A percentile compares a stretch with the other conserved stretches of the same genome.
Evolutionary conservation across 192 early-diverging fungal species (phyloP).

Genomic region (Tieghemiomyces parasiticus): DNA sequence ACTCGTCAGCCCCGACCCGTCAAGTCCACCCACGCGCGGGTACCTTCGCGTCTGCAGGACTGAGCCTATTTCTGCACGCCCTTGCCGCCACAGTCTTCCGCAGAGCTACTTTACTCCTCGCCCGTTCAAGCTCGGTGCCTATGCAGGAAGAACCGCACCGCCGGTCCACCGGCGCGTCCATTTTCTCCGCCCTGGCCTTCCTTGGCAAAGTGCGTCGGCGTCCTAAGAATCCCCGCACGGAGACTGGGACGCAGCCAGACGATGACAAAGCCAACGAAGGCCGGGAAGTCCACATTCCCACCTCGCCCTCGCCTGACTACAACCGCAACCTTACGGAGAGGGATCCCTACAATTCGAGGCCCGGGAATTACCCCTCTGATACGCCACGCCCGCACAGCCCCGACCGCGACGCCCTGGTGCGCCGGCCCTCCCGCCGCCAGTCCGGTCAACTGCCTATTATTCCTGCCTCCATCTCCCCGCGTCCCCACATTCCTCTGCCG

Average conservation of each 20-base stretch:
- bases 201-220: slow-evolving; percentile 3
- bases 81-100: no score
- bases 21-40: no score
- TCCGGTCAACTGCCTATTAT: no score
- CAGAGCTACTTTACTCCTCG: no score
- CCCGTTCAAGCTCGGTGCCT: no score
- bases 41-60: no score
- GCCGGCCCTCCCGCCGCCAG: no score
- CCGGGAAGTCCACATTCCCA: background rate
- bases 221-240: background rate
- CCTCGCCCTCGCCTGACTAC: background rate
- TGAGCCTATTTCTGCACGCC: no score
- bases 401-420: no score
- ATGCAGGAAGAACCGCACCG: background rate
- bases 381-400: no score
- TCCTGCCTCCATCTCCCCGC: background rate
- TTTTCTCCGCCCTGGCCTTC: background rate
- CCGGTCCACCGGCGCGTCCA: background rate
- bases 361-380: background rate
- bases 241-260: background rate
- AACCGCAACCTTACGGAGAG: background rate
- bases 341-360: background rate
- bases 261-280: background rate
- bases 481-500: background rate
- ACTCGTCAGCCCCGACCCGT: no score